Evolutionary conservation across 2,329 filamentous ascomycete genomes (phyloP), one percentile per base, ranked within the genome.

Genomic region (Botryotinia narcissicola): DNA sequence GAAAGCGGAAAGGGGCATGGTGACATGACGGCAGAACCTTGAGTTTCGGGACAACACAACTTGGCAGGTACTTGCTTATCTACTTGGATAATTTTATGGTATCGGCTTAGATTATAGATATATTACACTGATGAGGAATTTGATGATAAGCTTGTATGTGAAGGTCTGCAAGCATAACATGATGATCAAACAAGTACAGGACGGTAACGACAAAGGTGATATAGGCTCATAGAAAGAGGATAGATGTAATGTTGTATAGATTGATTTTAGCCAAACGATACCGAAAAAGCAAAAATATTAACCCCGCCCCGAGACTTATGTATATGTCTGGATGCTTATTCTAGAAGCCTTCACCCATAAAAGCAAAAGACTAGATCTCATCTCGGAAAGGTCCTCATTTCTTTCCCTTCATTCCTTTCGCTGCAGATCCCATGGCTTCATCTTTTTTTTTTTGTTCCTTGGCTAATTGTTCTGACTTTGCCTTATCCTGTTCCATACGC

Each of bases 391-490:
- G 6, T 18, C 35, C 66, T 69, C 32, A 73, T 60, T 70, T 73
- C 63, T 69, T 73, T 22, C 51, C 71, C 20, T 73, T 73, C 63
- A 70, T 73, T 48, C 70, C 70, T 54, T n/a, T 73, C 4, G 54
- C 51, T 61, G 71, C 25, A 40, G 71, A 32, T 51, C 71, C 71
- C 74, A 81, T 73, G 62, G 81, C 81, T 66, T 78, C 80, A 37
- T 81, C 80, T 78, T 79, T 79, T 73, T 75, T 83, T 81, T 84
- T 86, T 77, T 83, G 83, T 73, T 84, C 82, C 71, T 82, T 80
- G 72, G 82, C 82, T 74, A 86, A 84, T 76, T 86, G 85, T 76
- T 84, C 80, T 82, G 83, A 84, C 83, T 85, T 82, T 9, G 75
- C 75, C 67, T 81, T 78, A 74, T 83, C 82, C 44, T 78, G 80